Percentiles rank a stretch among this genome's conserved stretches.
Evolutionary conservation across 768 basidiomycete genomes (phyloP).

Genomic region (Boletellus sp.): DNA sequence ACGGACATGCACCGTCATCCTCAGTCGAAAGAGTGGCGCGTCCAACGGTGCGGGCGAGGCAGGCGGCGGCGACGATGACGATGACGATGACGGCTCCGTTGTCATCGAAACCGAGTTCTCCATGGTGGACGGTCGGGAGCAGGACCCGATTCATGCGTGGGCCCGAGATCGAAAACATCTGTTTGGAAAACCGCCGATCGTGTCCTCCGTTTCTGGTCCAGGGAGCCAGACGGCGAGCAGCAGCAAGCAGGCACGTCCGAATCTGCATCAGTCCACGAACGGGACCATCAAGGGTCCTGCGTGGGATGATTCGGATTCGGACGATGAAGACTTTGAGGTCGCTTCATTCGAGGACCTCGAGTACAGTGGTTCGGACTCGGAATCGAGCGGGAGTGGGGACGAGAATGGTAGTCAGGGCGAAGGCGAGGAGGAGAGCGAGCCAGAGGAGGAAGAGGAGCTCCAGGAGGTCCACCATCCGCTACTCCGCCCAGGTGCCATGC

Average conservation of each 20-base stretch:
- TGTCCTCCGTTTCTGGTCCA: neutral
- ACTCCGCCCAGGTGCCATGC: conserved; percentile 63
- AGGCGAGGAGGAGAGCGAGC: conserved; percentile 34
- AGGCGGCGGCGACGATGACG: conserved; percentile 35
- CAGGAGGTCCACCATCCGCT: conserved; percentile 58
- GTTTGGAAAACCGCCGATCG: conserved; percentile 42
- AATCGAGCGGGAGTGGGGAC: conserved; percentile 28
- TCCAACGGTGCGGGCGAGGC: conserved; percentile 11
- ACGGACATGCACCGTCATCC: conserved; percentile 59
- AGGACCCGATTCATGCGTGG: conserved; percentile 65
- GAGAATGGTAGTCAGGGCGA: conserved; percentile 33
- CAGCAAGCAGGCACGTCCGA: conserved; percentile 2
- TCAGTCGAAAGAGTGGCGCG: conserved; percentile 36
- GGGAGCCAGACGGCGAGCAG: neutral
- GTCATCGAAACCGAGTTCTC: conserved; percentile 63
- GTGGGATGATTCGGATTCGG: conserved; percentile 35
- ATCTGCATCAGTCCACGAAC: conserved; percentile 1
- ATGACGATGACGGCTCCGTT: conserved; percentile 28
- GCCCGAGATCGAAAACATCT: conserved; percentile 50
- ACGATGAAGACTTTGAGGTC: conserved; percentile 35
- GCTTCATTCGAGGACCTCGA: conserved; percentile 43
- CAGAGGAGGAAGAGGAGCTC: conserved; percentile 46
- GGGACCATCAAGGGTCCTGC: conserved; percentile 23
- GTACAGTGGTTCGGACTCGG: conserved; percentile 31
- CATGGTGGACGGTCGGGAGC: conserved; percentile 69